phyloP scores from a whole-genome alignment of 345 rosid species.

The Heritiera littoralis region DNA sequence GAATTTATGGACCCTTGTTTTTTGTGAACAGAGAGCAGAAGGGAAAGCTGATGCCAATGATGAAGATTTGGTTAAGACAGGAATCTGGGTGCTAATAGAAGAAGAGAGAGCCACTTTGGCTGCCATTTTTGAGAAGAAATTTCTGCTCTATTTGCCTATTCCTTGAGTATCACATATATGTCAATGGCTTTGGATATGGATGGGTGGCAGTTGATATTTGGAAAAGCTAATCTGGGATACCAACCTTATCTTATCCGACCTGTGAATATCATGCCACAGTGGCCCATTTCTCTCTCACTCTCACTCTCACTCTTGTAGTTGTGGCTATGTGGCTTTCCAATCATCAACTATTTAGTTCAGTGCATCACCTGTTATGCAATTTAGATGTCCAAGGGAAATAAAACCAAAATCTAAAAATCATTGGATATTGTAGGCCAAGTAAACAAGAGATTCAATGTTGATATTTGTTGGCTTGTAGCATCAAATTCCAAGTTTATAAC shows the following conservation, averaged over 20 bases:
- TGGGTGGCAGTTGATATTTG: constrained; percentile 16
- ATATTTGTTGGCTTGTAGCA: neutral
- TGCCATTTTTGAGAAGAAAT: constrained; percentile 8
- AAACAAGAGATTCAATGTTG: neutral
- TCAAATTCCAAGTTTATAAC: neutral
- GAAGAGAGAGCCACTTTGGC: constrained; percentile 14
- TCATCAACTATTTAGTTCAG: neutral
- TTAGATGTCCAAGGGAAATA: neutral
- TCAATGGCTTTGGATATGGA: constrained; percentile 9
- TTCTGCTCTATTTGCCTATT: neutral
- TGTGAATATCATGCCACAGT: neutral
- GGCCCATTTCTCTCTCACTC: neutral
- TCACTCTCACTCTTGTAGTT: neutral
- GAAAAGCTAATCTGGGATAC: neutral
- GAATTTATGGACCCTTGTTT: constrained; percentile 37
- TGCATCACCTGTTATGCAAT: neutral
- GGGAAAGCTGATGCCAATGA: constrained; percentile 12
- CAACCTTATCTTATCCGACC: constrained; percentile 12
- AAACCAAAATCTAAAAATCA: neutral
- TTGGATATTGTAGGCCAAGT: neutral
- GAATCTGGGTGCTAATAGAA: neutral
- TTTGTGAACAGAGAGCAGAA: neutral
- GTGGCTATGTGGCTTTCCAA: neutral
- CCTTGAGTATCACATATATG: constrained; percentile 10
- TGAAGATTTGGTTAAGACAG: constrained; percentile 6